These are phyloP conservation scores for Fusarium tricinctum DNA, from an alignment of 2,329 filamentous ascomycete genomes.

Conservation along the genomic window DNA sequence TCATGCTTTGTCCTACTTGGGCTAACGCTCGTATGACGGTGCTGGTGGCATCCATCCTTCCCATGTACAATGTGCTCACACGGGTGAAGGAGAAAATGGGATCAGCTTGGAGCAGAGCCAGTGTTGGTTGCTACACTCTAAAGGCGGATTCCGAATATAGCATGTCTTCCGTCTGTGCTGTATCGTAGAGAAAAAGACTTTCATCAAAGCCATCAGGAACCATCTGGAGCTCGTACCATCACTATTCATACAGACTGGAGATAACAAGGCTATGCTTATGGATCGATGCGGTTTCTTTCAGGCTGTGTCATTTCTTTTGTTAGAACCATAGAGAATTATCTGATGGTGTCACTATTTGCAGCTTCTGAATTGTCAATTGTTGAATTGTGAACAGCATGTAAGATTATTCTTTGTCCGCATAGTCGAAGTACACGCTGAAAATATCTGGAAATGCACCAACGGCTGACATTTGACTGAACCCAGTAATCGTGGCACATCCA, in stretches of 20 bases:
- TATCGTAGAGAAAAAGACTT: conserved; percentile 9
- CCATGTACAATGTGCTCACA: conserved; percentile 1
- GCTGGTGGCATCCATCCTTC: neutral
- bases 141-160: conserved; percentile 1
- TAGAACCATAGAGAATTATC: neutral
- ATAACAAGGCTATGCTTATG: neutral
- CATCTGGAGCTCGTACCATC: conserved; percentile 2
- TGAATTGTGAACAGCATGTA: neutral
- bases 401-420: neutral
- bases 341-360: too few species aligned
- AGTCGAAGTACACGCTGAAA: conserved; percentile 2
- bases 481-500: conserved; percentile 1
- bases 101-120: neutral
- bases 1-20: conserved; percentile 15
- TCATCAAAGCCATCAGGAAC: conserved; percentile 1
- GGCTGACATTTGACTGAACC: neutral
- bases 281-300: neutral
- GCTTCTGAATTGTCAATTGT: neutral
- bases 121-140: neutral
- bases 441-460: neutral
- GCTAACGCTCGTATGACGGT: neutral
- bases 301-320: neutral
- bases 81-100: neutral
- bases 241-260: neutral
- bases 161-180: neutral